Conservation (phyloP, 176 grass and related monocot species). For the Carex scoparia region DNA sequence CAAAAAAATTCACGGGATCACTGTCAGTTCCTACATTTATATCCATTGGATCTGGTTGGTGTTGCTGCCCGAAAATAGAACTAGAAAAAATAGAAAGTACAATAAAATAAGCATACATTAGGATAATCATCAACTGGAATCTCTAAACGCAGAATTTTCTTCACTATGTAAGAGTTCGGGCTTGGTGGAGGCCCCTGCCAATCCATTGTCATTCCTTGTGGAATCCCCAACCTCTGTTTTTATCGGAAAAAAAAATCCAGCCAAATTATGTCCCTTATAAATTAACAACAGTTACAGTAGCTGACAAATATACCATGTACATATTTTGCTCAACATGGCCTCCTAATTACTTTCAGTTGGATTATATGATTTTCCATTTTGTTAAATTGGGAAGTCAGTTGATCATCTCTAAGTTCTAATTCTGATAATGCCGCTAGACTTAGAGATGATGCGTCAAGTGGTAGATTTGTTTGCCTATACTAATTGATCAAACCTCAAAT, state of each 20-base stretch:
- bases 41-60: not conserved
- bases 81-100: not conserved
- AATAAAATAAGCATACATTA: slow-evolving; percentile 42
- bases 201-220: slow-evolving; percentile 71
- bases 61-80: slow-evolving; percentile 11
- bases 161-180: slow-evolving; percentile 65
- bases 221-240: slow-evolving; percentile 53
- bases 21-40: not conserved
- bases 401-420: not conserved
- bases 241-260: not conserved
- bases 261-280: slow-evolving; percentile 25
- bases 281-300: slow-evolving; percentile 12
- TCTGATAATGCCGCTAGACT: not conserved
- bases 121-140: slow-evolving; percentile 76
- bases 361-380: not conserved
- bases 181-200: slow-evolving; percentile 73
- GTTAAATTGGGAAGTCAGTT: not conserved
- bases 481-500: not conserved
- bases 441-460: not conserved
- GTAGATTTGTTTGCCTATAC: not conserved
- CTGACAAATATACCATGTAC: not conserved
- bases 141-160: slow-evolving; percentile 87
- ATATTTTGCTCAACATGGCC: not conserved
- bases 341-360: not conserved
- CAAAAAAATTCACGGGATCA: not conserved